Evolutionary conservation across 495 filamentous ascomycete species (phyloP).

Genomic region (Hamigera avellanea): DNA sequence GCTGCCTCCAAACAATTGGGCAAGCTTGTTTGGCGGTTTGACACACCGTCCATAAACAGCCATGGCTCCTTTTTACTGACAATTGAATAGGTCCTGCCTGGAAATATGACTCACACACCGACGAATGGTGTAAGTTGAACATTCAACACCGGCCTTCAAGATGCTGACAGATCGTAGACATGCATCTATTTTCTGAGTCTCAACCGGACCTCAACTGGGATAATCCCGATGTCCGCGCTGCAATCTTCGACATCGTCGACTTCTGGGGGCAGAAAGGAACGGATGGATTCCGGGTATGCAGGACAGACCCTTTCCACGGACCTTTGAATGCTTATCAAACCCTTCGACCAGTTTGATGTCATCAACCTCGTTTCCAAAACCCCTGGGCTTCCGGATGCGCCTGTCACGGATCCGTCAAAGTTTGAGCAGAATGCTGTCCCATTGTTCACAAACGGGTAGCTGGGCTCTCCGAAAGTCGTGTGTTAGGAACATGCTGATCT

Average conservation of each 20-base stretch:
- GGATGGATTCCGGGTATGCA: slow-evolving; percentile 44
- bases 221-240: slow-evolving; percentile 39
- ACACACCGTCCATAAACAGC: background rate
- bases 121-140: slow-evolving; percentile 41
- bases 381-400: slow-evolving; percentile 42
- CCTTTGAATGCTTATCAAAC: background rate
- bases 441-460: slow-evolving; percentile 40
- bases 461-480: background rate
- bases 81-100: slow-evolving; percentile 28
- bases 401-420: slow-evolving; percentile 27
- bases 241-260: slow-evolving; percentile 49
- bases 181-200: slow-evolving; percentile 47
- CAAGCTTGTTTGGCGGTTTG: slow-evolving; percentile 26
- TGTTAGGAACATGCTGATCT: background rate
- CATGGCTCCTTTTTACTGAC: too few relatives aligned
- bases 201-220: slow-evolving; percentile 70
- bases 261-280: slow-evolving; percentile 56
- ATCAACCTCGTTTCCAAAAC: slow-evolving; percentile 54
- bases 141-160: background rate
- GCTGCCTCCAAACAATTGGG: slow-evolving; percentile 53
- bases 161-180: slow-evolving; percentile 14
- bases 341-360: slow-evolving; percentile 31
- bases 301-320: background rate
- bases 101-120: slow-evolving; percentile 46
- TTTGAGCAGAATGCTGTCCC: slow-evolving; percentile 32